Evolutionary conservation across 108 stramenopile genomes (phyloP).

Genomic region (Nitzschia sp.): DNA sequence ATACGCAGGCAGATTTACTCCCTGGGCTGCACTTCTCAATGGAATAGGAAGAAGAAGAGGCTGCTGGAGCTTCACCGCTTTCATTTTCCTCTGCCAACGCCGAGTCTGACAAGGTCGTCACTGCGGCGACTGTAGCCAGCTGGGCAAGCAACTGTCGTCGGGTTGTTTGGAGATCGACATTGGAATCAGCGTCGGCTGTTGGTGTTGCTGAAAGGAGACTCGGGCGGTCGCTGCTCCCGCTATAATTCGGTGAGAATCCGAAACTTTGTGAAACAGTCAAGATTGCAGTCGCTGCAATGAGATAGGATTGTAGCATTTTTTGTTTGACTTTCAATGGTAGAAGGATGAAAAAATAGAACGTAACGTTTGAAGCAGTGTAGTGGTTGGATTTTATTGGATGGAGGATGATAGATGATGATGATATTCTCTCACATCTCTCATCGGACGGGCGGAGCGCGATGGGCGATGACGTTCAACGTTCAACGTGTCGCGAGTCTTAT

Average conservation of each 20-base stretch:
- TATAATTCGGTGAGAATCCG: neutral
- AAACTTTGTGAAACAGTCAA: neutral
- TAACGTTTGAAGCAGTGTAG: no score
- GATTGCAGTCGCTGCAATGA: neutral
- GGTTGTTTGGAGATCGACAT: neutral
- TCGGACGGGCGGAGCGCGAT: no score
- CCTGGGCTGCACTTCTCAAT: constrained; percentile 25
- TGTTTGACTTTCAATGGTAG: no score
- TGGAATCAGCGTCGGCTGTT: neutral
- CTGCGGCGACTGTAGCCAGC: neutral
- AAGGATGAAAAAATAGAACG: no score
- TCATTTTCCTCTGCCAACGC: constrained; percentile 4
- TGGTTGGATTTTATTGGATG: no score
- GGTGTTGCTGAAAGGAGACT: neutral
- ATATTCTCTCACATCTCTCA: no score
- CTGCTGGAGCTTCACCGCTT: neutral
- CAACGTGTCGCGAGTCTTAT: no score
- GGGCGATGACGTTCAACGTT: no score
- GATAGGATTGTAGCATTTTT: neutral
- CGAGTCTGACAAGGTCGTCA: neutral
- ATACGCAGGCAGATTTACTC: constrained; percentile 53
- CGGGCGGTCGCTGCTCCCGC: neutral
- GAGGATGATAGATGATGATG: no score
- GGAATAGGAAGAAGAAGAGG: neutral
- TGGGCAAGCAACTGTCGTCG: neutral